Evolutionary conservation across 148 eudicot species (phyloP).

Genomic region (Hydrangea macrophylla): DNA sequence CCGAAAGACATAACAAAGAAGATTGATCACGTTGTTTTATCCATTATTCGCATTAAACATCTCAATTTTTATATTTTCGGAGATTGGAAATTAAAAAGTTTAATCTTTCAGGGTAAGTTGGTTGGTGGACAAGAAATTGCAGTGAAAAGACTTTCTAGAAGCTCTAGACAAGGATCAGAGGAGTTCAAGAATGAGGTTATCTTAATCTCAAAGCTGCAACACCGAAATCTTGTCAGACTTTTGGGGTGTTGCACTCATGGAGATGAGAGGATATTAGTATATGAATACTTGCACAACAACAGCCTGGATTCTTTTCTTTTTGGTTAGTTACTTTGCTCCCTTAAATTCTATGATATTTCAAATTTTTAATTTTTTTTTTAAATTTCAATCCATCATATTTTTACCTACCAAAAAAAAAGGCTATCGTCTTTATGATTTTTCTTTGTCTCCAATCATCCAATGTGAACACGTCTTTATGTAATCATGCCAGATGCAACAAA

Average conservation of each 20-base stretch:
- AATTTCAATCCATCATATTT: not conserved
- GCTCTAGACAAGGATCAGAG: no score
- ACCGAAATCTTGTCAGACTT: no score
- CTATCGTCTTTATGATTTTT: no score
- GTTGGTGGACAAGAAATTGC: constrained; percentile 6
- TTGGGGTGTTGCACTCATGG: no score
- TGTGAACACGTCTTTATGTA: no score
- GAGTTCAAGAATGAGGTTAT: no score
- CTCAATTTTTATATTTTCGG: not conserved
- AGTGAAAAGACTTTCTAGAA: constrained; percentile 3
- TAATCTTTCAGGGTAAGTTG: not conserved
- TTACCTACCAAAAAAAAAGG: no score
- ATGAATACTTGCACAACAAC: not conserved
- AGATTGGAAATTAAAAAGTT: not conserved
- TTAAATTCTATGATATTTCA: not conserved
- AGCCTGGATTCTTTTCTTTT: not conserved
- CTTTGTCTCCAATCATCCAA: no score
- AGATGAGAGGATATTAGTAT: no score
- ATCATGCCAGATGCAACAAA: not conserved
- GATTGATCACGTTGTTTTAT: not conserved
- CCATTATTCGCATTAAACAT: not conserved
- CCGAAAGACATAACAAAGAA: no score
- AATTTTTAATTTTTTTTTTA: not conserved
- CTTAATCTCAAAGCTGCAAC: no score
- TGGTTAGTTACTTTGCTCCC: not conserved